A percentile compares a stretch with the other conserved stretches of the same genome.
Conservation (phyloP, 1,284 basidiomycete genomes). For the Cryptococcus wingfieldii region DNA sequence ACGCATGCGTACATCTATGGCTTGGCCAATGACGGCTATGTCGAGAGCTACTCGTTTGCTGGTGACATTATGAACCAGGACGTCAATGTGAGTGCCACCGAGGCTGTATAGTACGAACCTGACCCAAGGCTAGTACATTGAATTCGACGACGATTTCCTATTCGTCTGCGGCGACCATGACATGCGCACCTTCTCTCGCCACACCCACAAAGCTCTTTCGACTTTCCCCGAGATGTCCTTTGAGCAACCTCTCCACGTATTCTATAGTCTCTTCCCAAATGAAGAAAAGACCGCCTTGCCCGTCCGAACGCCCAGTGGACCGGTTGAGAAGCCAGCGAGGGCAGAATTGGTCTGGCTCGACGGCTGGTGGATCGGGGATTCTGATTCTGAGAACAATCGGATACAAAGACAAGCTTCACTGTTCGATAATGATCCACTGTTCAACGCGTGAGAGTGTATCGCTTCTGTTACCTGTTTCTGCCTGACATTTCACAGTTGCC, state of each 20-base stretch:
- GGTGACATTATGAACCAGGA: not conserved
- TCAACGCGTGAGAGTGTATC: constrained; percentile 25
- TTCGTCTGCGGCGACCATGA: constrained; percentile 31
- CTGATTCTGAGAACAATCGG: too few relatives aligned
- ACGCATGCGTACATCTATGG: constrained; percentile 36
- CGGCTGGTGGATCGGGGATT: too few relatives aligned
- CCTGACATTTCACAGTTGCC: constrained; percentile 16
- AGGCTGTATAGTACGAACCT: not conserved
- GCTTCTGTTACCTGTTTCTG: not conserved
- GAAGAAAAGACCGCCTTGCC: not conserved
- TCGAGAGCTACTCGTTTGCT: not conserved
- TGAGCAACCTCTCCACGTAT: not conserved
- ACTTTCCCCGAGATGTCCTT: constrained; percentile 18
- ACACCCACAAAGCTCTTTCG: constrained; percentile 12
- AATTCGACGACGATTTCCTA: constrained; percentile 43
- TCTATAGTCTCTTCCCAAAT: not conserved
- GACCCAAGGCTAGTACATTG: constrained; percentile 37
- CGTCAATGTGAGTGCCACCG: constrained; percentile 15
- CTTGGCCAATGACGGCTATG: constrained; percentile 30
- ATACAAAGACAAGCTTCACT: not conserved
- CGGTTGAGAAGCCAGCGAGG: too few relatives aligned
- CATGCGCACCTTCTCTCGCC: constrained; percentile 33
- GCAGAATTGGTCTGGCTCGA: too few relatives aligned
- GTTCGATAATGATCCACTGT: constrained; percentile 3
- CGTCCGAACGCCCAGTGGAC: not conserved